phyloP scores from a whole-genome alignment of 768 basidiomycete species.

The Auricularia auricula-judae region DNA sequence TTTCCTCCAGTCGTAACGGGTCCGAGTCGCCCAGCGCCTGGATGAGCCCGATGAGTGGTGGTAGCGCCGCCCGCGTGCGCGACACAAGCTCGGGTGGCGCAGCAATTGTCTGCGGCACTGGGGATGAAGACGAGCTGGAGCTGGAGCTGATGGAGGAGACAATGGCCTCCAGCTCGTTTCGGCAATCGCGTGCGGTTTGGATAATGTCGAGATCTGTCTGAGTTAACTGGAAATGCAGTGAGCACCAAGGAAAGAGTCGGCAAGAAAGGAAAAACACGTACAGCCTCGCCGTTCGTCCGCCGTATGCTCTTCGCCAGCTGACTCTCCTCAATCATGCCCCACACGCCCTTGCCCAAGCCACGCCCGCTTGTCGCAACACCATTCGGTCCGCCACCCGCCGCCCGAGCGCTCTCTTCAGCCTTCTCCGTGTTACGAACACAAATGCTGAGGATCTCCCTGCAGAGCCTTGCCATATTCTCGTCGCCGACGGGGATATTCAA shows the following conservation, averaged over 20 bases:
- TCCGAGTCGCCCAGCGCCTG: slow-evolving; percentile 33
- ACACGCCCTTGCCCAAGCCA: slow-evolving; percentile 56
- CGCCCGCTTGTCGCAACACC: slow-evolving; percentile 29
- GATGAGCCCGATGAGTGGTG: slow-evolving; percentile 41
- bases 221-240: neutral
- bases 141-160: no score
- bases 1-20: slow-evolving; percentile 43
- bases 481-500: slow-evolving; percentile 81
- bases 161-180: slow-evolving; percentile 13
- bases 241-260: neutral
- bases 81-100: slow-evolving; percentile 32
- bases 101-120: slow-evolving; percentile 5
- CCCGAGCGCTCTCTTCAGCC: slow-evolving; percentile 37
- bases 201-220: slow-evolving; percentile 1
- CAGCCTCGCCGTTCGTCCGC: slow-evolving; percentile 46
- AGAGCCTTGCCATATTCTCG: slow-evolving; percentile 74
- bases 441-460: slow-evolving; percentile 78
- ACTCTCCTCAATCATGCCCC: slow-evolving; percentile 81
- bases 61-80: slow-evolving; percentile 41
- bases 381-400: slow-evolving; percentile 11
- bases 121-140: slow-evolving; percentile 5
- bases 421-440: slow-evolving; percentile 93
- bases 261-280: slow-evolving; percentile 12
- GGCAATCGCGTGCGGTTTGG: neutral
- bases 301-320: slow-evolving; percentile 64